Evolutionary conservation across 1,139 yeast genomes (phyloP), one percentile per base, ranked within the genome.

Genomic region (Debaryomyces subglobosus): DNA sequence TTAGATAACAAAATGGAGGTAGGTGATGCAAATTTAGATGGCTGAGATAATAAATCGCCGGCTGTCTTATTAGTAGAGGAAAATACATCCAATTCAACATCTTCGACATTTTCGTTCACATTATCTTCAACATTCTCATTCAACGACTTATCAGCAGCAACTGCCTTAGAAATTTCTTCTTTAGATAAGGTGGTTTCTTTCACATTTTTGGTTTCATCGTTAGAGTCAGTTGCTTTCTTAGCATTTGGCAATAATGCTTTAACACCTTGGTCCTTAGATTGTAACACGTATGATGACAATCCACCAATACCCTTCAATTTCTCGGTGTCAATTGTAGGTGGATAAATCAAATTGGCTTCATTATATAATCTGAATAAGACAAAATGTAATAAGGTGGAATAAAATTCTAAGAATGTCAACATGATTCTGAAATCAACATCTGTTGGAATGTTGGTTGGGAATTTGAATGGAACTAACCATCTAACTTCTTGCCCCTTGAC

Each of bases 391-490:
- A 94, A 74, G 24, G 98, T 94, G 27, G 96, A 87, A 73, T 94
- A 94, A 68, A 95, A 92, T 71, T 94, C 99, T 65, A 94, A 81
- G 71, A 94, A 94, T 1, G 99, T 92, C 64, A 91, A 78, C 99
- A 94, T 94, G 73, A 94, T 90, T 70, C 96, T 83, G 77, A 95
- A 92, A 72, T 94, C 99, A 53, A 94, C 86, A 67, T 94, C 99
- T 42, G 86, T 72, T 39, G 99, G 99, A 59, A 94, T 87, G 67
- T 89, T 88, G 66, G 94, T 96, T 20, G 99, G 97, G 74, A 92
- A 94, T 68, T 91, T 92, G 79, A 86, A 94, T 24, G 99, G 99
- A 44, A 90, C 96, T 54, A 94, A 81, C 99, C 99, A 94, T 73
- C 95, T 83, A 45, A 94, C 79, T 58, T 89, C 96, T 68, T 92